Evolutionary conservation across 371 early-diverging fungal genomes (phyloP), one percentile per base, ranked within the genome.

Genomic region (Mortierella sp.): DNA sequence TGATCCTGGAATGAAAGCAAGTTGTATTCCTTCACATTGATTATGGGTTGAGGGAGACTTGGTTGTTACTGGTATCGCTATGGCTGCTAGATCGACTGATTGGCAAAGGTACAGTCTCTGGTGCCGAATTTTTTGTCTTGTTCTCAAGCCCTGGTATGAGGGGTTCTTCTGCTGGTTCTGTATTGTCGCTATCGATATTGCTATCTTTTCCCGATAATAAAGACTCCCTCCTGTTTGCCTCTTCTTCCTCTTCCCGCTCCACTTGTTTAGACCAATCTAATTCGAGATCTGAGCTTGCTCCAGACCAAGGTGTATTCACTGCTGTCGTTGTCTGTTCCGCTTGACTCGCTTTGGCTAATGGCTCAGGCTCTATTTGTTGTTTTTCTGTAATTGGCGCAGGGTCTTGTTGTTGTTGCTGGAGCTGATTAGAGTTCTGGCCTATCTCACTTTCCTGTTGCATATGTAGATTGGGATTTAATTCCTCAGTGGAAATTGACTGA

Each of bases 11-110:
- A 61, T 15, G 31, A 54, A 22, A 60, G 19, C 56, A 68, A 26
- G 31, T 62, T 62, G 23, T 69, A 45, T 19, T 69, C 63, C 37
- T 53, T 51, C 0, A 42, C 68, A n/a, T n/a, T n/a, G n/a, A n/a
- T n/a, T n/a, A n/a, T n/a, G n/a, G 10, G 60, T 40, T 26, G 54
- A 26, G 13, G 31, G 40, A 12, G 43, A n/a, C 17, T 61, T 31
- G 17, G 12, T 54, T 12, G 19, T 28, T 28, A n/a, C 49, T 55
- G n/a, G 47, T 54, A 35, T 42, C 40, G 28, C 28, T 45, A 12
- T 53, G 34, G 17, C 51, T 63, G 19, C 61, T 61, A 2, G 47
- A 19, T 4, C 22, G 26, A 29, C 61, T 45, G 7, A 8, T 23
- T 2, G 60, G 40, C 60, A 35, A 54, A 15, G 54, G 54, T 9